Percentiles rank a stretch among this genome's conserved stretches.
These are phyloP conservation scores for Noccaea caerulescens DNA, from an alignment of 345 rosid genomes.

Conservation along the genomic window DNA sequence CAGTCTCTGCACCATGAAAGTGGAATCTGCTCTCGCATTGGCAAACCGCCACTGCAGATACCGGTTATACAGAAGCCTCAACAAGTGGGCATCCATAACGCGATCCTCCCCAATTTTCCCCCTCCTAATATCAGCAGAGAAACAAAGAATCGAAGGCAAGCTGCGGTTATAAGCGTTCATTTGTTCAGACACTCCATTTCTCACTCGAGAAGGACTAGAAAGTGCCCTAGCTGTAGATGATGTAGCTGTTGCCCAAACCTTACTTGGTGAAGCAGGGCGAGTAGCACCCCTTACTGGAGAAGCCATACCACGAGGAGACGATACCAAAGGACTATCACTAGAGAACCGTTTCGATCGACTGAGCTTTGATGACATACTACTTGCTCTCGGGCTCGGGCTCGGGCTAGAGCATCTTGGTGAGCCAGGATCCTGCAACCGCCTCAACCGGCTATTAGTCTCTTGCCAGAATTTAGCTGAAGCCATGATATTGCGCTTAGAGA, in stretches of 20 bases:
- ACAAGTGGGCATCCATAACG: constrained; percentile 73
- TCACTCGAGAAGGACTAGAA: constrained; percentile 74
- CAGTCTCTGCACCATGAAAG: constrained; percentile 63
- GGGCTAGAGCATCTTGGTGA: constrained; percentile 71
- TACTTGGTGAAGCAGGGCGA: constrained; percentile 81
- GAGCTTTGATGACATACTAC: constrained; percentile 56
- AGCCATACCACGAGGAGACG: constrained; percentile 64
- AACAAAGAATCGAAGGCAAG: constrained; percentile 86
- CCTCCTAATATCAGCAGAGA: constrained; percentile 83
- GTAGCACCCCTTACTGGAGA: constrained; percentile 65
- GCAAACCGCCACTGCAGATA: constrained; percentile 87
- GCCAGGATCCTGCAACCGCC: constrained; percentile 87
- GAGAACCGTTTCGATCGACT: constrained; percentile 70
- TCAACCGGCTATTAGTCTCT: constrained; percentile 85
- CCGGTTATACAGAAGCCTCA: constrained; percentile 84
- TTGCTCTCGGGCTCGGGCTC: constrained; percentile 62
- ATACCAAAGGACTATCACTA: constrained; percentile 54
- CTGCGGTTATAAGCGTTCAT: constrained; percentile 50
- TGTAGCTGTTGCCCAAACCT: constrained; percentile 66
- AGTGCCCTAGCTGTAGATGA: constrained; percentile 64
- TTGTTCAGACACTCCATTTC: constrained; percentile 50
- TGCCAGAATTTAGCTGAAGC: constrained; percentile 92
- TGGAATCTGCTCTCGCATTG: constrained; percentile 78
- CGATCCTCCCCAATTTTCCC: constrained; percentile 82
- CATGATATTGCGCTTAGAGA: constrained; percentile 49